Evolutionary conservation across 1,284 basidiomycete genomes (phyloP).

Genomic region (Porogramme epimiltina): DNA sequence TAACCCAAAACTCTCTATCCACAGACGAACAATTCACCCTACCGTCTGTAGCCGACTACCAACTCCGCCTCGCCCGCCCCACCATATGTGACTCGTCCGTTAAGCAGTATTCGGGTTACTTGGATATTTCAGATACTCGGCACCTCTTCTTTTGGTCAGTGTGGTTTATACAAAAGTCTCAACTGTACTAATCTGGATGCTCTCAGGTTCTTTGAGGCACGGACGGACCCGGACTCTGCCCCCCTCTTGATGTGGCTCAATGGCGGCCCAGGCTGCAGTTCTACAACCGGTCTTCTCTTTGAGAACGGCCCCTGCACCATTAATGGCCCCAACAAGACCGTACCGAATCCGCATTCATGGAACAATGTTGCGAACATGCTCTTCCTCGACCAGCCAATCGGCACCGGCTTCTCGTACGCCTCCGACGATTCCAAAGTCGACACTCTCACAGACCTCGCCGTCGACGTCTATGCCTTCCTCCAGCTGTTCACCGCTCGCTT

Average conservation of each 20-base stretch:
- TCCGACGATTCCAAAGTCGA: conserved; percentile 71
- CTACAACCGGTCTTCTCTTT: conserved; percentile 77
- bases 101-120: conserved; percentile 87
- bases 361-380: conserved; percentile 49
- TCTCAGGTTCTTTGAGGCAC: conserved; percentile 82
- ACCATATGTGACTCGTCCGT: conserved; percentile 82
- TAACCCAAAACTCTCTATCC: too few relatives aligned
- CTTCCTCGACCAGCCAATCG: conserved; percentile 89
- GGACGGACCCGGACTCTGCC: conserved; percentile 70
- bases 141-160: conserved; percentile 87
- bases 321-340: conserved; percentile 61
- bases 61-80: conserved; percentile 72
- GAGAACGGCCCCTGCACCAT: conserved; percentile 88
- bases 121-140: conserved; percentile 85
- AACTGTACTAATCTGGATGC: background rate
- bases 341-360: conserved; percentile 58
- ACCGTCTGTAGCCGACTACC: conserved; percentile 68
- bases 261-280: conserved; percentile 80
- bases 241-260: conserved; percentile 91
- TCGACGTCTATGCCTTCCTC: conserved; percentile 90
- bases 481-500: conserved; percentile 81
- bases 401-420: conserved; percentile 89
- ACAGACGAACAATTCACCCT: conserved; percentile 78
- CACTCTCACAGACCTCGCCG: conserved; percentile 72
- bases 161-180: conserved; percentile 7